These are phyloP conservation scores for Fraxinus sp. DNA, from an alignment of 305 asterid species.

Conservation along the genomic window DNA sequence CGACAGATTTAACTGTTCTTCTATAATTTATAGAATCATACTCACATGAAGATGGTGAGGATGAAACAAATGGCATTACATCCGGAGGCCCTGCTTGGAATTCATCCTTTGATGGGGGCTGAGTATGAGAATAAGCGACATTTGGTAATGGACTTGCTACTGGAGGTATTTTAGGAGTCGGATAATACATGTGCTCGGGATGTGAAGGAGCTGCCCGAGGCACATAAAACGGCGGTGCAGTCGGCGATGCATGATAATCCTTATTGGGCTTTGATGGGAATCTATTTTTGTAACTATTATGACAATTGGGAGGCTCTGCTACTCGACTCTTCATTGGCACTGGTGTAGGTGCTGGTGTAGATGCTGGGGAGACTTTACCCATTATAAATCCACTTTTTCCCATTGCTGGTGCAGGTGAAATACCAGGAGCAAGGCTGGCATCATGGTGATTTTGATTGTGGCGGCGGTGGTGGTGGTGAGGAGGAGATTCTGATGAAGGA, in stretches of 20 bases:
- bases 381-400: constrained; percentile 27
- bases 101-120: constrained; percentile 49
- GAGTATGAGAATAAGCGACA: constrained; percentile 48
- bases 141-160: constrained; percentile 54
- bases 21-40: background rate
- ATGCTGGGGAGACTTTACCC: constrained; percentile 37
- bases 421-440: constrained; percentile 45
- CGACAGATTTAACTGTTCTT: background rate
- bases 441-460: constrained; percentile 31
- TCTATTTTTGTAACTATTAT: constrained; percentile 34
- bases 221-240: constrained; percentile 48
- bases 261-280: constrained; percentile 45
- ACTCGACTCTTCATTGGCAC: constrained; percentile 31
- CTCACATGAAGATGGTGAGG: constrained; percentile 64
- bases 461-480: constrained; percentile 19
- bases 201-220: constrained; percentile 53
- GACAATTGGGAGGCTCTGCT: constrained; percentile 58
- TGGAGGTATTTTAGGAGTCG: constrained; percentile 33
- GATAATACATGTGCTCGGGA: constrained; percentile 27
- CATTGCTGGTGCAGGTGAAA: constrained; percentile 60
- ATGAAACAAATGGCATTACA: constrained; percentile 43
- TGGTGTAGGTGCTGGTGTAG: constrained; percentile 33
- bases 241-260: constrained; percentile 40
- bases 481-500: constrained; percentile 1
- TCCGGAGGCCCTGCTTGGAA: constrained; percentile 46